Base-by-base conservation (phyloP, 164 flowering plant genomes). In the Chimonanthus praecox region DNA sequence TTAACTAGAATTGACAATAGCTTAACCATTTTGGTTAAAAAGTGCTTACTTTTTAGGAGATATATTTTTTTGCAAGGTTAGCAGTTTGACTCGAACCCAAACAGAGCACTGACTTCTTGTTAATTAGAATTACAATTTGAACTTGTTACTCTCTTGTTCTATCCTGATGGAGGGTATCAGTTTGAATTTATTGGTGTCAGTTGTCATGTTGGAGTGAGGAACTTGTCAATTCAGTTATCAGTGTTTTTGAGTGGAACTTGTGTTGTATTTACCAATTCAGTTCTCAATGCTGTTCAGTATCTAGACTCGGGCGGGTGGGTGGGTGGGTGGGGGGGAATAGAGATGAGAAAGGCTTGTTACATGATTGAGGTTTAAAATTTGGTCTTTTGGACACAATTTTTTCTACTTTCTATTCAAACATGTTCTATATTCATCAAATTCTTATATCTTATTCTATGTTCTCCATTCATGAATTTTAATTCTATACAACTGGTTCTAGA, bases 401-500 rank as follows among this genome's bases (percentile, higher is more conserved):
- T 51, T 51, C 60, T 54, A 13, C 16, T 54, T 6, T 54, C 16
- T 15, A 54, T 4, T 3, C 58, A 51, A 15, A 54, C 60, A 54
- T 4, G n/a, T 10, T 54, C 16, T 54, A 33, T 13, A 11, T 13
- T 13, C 58, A 10, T 4, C 3, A 10, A 3, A 8, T 51, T 51
- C 58, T 3, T 8, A 54, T 54, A 54, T 9, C 4, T 54, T n/a
- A 15, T 8, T 10, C 21, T 61, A 5, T 60, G 4, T 7, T 60
- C 15, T 11, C 64, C 15, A 4, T 60, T 60, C 58, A 9, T 4
- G 18, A 7, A 62, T 16, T 47, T 15, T 47, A 67, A 67, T 67
- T 3, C 16, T 15, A n/a, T 43, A 43, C 47, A 67, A 67, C 15
- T 67, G 70, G 48, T 58, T 65, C 54, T 73, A 92, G 97, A 85